These are phyloP conservation scores for Xenoacremonium recifei DNA, from an alignment of 2,329 filamentous ascomycete genomes.

Conservation along the genomic window DNA sequence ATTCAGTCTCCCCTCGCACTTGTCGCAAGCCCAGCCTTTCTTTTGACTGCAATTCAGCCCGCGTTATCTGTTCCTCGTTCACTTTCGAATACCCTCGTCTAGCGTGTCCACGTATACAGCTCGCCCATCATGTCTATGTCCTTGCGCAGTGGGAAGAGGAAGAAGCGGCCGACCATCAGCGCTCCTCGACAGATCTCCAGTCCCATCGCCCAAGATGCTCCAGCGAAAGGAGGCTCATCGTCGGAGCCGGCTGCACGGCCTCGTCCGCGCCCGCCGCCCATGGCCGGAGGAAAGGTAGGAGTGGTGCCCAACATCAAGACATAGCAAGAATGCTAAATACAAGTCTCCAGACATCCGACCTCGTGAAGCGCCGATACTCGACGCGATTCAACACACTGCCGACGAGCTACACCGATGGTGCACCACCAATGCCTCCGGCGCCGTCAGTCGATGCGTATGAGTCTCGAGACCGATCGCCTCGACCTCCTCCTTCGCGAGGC, in stretches of 20 bases:
- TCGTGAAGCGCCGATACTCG: constrained; percentile 93
- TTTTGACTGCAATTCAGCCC: too few species aligned
- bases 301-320: constrained; percentile 4
- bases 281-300: constrained; percentile 55
- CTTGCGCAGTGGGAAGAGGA: constrained; percentile 62
- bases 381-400: constrained; percentile 82
- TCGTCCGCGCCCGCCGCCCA: constrained; percentile 47
- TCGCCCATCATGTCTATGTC: constrained; percentile 59
- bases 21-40: too few species aligned
- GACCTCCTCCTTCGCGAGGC: constrained; percentile 53
- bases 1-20: too few species aligned
- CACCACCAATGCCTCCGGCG: constrained; percentile 70
- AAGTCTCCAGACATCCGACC: constrained; percentile 61
- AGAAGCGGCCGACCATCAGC: constrained; percentile 60
- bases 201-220: constrained; percentile 54
- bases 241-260: constrained; percentile 35
- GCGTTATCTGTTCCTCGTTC: too few species aligned
- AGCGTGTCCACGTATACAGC: constrained; percentile 1
- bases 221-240: constrained; percentile 24
- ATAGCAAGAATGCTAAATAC: constrained; percentile 11
- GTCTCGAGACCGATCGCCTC: constrained; percentile 40
- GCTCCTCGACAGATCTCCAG: constrained; percentile 62
- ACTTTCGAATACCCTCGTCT: constrained; percentile 2
- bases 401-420: constrained; percentile 64
- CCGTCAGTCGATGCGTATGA: constrained; percentile 61